phyloP scores from a whole-genome alignment of 768 basidiomycete genomes.

The Trametes villosa region DNA sequence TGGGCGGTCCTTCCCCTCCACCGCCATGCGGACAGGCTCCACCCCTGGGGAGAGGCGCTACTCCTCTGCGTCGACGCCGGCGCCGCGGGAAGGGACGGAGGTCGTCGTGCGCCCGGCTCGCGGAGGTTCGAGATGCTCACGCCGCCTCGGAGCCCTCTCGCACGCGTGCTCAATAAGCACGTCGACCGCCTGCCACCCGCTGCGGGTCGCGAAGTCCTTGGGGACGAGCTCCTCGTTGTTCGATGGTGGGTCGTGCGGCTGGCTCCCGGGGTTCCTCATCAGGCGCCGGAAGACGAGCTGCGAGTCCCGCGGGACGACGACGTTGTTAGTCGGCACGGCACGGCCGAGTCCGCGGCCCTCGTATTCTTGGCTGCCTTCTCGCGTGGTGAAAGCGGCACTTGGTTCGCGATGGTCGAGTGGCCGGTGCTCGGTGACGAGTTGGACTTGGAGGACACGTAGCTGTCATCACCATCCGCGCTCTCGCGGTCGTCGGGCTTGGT shows the following conservation, averaged over 20 bases:
- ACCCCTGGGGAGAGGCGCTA: no score
- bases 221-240: constrained; percentile 85
- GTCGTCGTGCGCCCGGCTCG: no score
- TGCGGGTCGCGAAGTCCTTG: constrained; percentile 87
- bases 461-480: constrained; percentile 54
- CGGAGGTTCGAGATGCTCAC: no score
- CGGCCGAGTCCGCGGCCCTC: constrained; percentile 86
- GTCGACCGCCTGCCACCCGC: constrained; percentile 83
- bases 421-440: constrained; percentile 76
- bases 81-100: no score
- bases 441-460: constrained; percentile 57
- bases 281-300: constrained; percentile 48
- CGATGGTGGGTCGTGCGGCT: constrained; percentile 87
- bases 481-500: constrained; percentile 52
- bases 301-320: constrained; percentile 44
- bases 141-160: no score
- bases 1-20: no score
- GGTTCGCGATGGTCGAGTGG: constrained; percentile 63
- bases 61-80: no score
- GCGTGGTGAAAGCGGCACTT: constrained; percentile 69
- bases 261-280: constrained; percentile 75
- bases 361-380: constrained; percentile 89
- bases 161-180: constrained; percentile 82
- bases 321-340: constrained; percentile 48
- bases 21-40: no score